Evolutionary conservation across 2,329 filamentous ascomycete genomes (phyloP).

Genomic region (Arthrobotrys iridis): DNA sequence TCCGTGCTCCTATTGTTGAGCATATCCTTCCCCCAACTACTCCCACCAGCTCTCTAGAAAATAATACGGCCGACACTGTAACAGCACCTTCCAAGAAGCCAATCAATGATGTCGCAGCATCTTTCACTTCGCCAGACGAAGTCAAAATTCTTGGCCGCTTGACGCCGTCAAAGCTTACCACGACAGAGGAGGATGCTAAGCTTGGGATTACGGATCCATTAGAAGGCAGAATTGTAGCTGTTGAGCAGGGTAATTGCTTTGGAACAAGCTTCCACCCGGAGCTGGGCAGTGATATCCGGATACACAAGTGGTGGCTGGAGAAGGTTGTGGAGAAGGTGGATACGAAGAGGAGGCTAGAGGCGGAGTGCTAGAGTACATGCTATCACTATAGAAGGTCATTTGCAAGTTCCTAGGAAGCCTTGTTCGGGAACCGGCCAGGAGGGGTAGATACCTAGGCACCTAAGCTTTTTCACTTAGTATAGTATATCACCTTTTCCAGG

Average conservation of each 20-base stretch:
- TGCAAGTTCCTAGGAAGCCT: too few relatives aligned
- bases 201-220: slow-evolving; percentile 58
- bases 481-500: too few relatives aligned
- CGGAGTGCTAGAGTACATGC: slow-evolving; percentile 1
- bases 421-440: too few relatives aligned
- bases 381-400: too few relatives aligned
- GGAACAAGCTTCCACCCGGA: slow-evolving; percentile 97
- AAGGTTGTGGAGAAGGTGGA: slow-evolving; percentile 69
- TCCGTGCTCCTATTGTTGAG: slow-evolving; percentile 92
- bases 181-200: slow-evolving; percentile 58
- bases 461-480: too few relatives aligned
- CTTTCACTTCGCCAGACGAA: slow-evolving; percentile 63
- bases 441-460: too few relatives aligned
- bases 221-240: slow-evolving; percentile 79
- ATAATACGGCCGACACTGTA: slow-evolving; percentile 62
- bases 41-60: slow-evolving; percentile 61
- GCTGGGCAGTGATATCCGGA: slow-evolving; percentile 83
- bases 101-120: slow-evolving; percentile 58
- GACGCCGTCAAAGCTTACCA: slow-evolving; percentile 37
- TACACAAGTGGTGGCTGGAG: slow-evolving; percentile 92
- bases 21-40: slow-evolving; percentile 72
- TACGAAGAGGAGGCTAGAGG: slow-evolving; percentile 54
- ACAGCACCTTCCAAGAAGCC: slow-evolving; percentile 56
- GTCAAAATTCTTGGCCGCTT: slow-evolving; percentile 58
- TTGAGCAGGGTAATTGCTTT: slow-evolving; percentile 88